Evolutionary conservation across 2,329 filamentous ascomycete species (phyloP).

Genomic region (Alternaria atra): DNA sequence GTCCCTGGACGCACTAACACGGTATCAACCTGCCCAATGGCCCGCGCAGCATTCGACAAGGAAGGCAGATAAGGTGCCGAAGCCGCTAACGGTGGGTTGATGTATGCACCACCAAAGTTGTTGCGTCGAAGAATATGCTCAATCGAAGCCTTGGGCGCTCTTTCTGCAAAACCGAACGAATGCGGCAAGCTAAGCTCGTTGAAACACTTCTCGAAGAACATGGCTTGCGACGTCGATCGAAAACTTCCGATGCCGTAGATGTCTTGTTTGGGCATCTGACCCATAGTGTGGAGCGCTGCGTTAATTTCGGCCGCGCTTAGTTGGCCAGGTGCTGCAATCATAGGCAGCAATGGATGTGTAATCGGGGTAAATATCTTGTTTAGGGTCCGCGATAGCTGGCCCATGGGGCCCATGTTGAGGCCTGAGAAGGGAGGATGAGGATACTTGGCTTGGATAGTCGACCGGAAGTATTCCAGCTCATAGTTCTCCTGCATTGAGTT

Average conservation of each 20-base stretch:
- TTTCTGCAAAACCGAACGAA: slow-evolving; percentile 77
- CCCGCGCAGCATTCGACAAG: slow-evolving; percentile 77
- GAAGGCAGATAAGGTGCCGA: slow-evolving; percentile 66
- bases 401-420: slow-evolving; percentile 87
- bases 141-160: slow-evolving; percentile 71
- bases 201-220: slow-evolving; percentile 78
- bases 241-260: slow-evolving; percentile 82
- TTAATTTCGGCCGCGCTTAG: slow-evolving; percentile 89
- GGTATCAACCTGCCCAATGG: slow-evolving; percentile 83
- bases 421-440: slow-evolving; percentile 80
- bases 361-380: slow-evolving; percentile 90
- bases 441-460: slow-evolving; percentile 74
- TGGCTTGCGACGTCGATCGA: slow-evolving; percentile 77
- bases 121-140: slow-evolving; percentile 76
- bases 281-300: slow-evolving; percentile 77
- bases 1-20: slow-evolving; percentile 70
- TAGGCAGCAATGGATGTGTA: slow-evolving; percentile 82
- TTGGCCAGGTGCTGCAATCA: slow-evolving; percentile 86
- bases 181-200: slow-evolving; percentile 81
- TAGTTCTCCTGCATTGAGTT: slow-evolving; percentile 86
- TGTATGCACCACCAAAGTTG: slow-evolving; percentile 82
- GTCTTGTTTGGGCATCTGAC: slow-evolving; percentile 79
- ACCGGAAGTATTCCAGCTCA: slow-evolving; percentile 88
- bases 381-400: slow-evolving; percentile 82
- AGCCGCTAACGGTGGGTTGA: slow-evolving; percentile 74